Evolutionary conservation across 495 filamentous ascomycete species (phyloP), one percentile per base, ranked within the genome.

Genomic region (Penicillium bovifimosum): DNA sequence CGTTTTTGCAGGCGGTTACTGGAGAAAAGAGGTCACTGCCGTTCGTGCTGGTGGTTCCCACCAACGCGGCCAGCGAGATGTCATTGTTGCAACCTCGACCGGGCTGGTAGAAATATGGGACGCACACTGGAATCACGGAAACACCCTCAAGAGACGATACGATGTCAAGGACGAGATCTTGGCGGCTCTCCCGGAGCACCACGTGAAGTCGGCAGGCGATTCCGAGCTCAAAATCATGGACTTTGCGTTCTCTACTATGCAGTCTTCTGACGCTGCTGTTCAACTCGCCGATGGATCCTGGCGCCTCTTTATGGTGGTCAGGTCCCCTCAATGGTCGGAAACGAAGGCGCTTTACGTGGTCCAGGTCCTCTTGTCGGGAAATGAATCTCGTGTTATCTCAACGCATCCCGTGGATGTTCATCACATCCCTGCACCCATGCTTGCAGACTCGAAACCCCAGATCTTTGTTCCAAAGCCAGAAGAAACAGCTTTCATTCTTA

Each of bases 61-160:
- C 18, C 82, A 84, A 47, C 79, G 89, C 61, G 91, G 91, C 5
- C 90, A 97, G 68, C 83, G 91, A 61, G 86, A 91, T 58, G 78
- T 95, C 20, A 76, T 95, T 24, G 81, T 90, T 52, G 84, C 82
- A 27, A 91, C 90, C 9, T 76, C 82, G 5, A 81, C 82, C 36
- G 91, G 89, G 17, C 70, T 81, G 27, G 66, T 98, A 11, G 84
- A 93, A 51, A 78, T 84, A 9, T 98, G 93, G 93, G 86, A 88
- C 62, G 76, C 95, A 5, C 88, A 89, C 60, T 86, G 91, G 66
- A 85, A 87, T 32, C 91, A 91, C 26, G 86, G 79, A 16, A 78
- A 80, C 49, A 69, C 72, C 4, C 64, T 82, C 34, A 78, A 75
- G 53, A 71, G 67, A 42, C 77, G 82, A 42, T 67, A 75, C 18